Evolutionary conservation across 768 basidiomycete species (phyloP).

Genomic region (Kwoniella sp.): DNA sequence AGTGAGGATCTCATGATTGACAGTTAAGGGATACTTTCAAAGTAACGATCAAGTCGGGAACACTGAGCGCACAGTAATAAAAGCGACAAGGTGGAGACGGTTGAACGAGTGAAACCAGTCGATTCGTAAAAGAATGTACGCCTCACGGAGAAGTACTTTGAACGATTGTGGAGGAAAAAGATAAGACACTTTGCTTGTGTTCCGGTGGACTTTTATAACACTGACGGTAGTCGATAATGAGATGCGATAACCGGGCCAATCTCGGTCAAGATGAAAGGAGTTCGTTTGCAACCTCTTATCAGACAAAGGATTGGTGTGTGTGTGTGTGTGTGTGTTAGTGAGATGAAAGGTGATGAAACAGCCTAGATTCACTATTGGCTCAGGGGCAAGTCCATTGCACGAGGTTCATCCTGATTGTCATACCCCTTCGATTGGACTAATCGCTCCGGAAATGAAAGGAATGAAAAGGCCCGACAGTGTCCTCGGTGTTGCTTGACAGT

Average conservation of each 20-base stretch:
- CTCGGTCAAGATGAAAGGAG: neutral
- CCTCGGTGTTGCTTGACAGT: neutral
- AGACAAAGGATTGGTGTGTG: neutral
- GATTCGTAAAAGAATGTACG: neutral
- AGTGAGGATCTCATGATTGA: neutral
- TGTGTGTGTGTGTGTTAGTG: neutral
- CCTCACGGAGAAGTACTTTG: neutral
- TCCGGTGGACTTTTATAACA: neutral
- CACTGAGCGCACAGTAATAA: no score
- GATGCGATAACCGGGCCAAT: neutral
- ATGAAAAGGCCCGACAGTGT: neutral
- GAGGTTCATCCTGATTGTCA: no score
- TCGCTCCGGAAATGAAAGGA: neutral
- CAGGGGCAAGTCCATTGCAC: neutral
- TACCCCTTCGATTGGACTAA: neutral
- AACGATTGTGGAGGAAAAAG: neutral
- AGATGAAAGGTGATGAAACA: neutral
- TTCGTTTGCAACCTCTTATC: neutral
- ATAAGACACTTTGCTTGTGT: neutral
- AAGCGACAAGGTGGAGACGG: neutral
- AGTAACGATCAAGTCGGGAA: no score
- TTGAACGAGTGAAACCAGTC: conserved; percentile 1
- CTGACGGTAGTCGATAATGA: neutral
- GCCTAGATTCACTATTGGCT: neutral
- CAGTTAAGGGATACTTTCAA: neutral